Conservation (phyloP, 495 filamentous ascomycete species). For the Cercophora newfieldiana region DNA sequence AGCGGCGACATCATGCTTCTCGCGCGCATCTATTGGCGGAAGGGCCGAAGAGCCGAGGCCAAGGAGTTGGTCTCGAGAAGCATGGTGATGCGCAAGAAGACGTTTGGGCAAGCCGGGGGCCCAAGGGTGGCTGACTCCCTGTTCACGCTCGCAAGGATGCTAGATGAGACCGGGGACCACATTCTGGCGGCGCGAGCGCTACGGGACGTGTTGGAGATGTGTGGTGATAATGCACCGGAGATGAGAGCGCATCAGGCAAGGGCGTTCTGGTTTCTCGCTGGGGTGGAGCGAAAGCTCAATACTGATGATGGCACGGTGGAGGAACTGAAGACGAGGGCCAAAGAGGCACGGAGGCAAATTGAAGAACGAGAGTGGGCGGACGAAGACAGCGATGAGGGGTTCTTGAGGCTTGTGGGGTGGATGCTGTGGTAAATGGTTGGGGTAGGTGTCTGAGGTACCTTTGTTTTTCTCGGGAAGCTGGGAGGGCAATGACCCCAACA, state of each 20-base stretch:
- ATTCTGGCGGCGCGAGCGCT: conserved; percentile 10
- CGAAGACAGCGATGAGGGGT: conserved; percentile 22
- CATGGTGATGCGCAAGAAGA: conserved; percentile 9
- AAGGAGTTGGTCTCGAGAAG: conserved; percentile 6
- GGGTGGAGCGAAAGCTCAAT: conserved; percentile 18
- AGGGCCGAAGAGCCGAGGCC: conserved; percentile 7
- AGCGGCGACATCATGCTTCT: conserved; percentile 26
- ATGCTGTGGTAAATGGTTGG: conserved; percentile 20
- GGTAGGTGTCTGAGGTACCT: too few species aligned
- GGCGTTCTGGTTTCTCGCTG: conserved; percentile 18
- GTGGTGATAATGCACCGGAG: conserved; percentile 10
- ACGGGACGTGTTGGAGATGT: conserved; percentile 12
- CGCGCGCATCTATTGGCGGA: conserved; percentile 9
- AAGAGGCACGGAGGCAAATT: conserved; percentile 15
- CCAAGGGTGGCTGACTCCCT: conserved; percentile 15
- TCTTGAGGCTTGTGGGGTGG: conserved; percentile 17
- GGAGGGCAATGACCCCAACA: too few species aligned
- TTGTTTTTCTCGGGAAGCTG: too few species aligned
- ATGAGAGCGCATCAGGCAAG: conserved; percentile 21
- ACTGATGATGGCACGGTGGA: neutral
- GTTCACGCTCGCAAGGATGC: conserved; percentile 19
- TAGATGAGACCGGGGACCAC: conserved; percentile 8
- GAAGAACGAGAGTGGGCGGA: conserved; percentile 33
- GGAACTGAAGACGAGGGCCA: neutral
- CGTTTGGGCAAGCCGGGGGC: conserved; percentile 12